Base-by-base conservation (phyloP, 208 protist genomes). In the Trypanosomatidae sp. region DNA sequence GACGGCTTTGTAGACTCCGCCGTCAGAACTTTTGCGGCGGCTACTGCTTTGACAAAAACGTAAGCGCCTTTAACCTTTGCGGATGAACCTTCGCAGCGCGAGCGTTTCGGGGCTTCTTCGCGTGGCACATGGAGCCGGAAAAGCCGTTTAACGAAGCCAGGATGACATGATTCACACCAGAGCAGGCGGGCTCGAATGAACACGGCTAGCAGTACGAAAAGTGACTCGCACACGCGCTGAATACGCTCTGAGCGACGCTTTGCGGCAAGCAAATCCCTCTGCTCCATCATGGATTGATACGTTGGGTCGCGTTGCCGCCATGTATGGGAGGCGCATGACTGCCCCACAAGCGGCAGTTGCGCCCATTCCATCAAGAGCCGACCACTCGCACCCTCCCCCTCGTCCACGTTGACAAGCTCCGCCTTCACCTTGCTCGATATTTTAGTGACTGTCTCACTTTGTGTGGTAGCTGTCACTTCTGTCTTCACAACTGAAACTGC, bases 241-340 rank as follows among this genome's bases (percentile, higher is more conserved):
- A 95, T 93, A 33, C 87, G 93, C 69, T 95, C 82, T 12, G 87
- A 91, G 58, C 88, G 87, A 39, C 89, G 83, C 62, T 91, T 78
- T 9, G 93, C 93, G 1, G 89, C 82, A 8, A 94, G 74, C n/a
- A 89, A 65, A 62, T 95, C 85, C 52, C 82, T 81, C 62, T 93
- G 89, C 71, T 95, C 89, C 46, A 86, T 70, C 84, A 93, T 89
- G 22, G 82, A 82, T 71, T 87, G 83, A 60, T 92, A 91, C 1
- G 80, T 84, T 8, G 91, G 86, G 58, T 94, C 91, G 39, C 58
- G 66, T 12, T 69, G 74, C 47, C 88, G 62, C 90, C 90, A 95
- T 66, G 73, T 53, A 17, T 76, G 66, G 0, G 67, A 76, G 9
- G 66, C 28, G 49, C 79, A 74, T 19, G 79, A 72, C 69, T 88